Evolutionary conservation across 164 flowering plant genomes (phyloP).

Genomic region (Platanus orientalis): DNA sequence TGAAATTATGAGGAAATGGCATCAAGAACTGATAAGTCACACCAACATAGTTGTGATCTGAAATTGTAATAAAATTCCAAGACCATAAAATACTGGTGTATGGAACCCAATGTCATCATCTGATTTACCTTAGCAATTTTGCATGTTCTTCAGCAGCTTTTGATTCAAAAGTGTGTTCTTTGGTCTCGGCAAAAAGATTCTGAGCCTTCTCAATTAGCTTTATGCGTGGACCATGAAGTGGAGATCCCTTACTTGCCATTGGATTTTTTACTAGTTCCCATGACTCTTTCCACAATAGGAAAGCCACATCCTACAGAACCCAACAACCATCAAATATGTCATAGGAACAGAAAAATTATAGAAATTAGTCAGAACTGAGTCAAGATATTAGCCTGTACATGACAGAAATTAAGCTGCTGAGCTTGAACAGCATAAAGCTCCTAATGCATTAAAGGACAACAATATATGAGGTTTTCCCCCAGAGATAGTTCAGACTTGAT

Average conservation of each 20-base stretch:
- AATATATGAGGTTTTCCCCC: neutral
- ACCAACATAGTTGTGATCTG: too few relatives aligned
- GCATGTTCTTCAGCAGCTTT: slow-evolving; percentile 99
- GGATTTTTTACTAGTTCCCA: slow-evolving; percentile 88
- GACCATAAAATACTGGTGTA: neutral
- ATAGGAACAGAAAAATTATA: neutral
- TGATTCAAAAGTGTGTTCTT: slow-evolving; percentile 80
- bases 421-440: too few relatives aligned
- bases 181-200: slow-evolving; percentile 69
- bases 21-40: too few relatives aligned
- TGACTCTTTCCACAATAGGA: slow-evolving; percentile 88
- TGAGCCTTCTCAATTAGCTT: slow-evolving; percentile 87
- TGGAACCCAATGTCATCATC: neutral
- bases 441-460: neutral
- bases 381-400: neutral
- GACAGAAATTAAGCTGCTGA: neutral
- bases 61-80: too few relatives aligned
- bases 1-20: too few relatives aligned
- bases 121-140: slow-evolving; percentile 63
- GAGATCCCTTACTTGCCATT: slow-evolving; percentile 88
- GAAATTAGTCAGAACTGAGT: neutral
- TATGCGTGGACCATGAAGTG: slow-evolving; percentile 91
- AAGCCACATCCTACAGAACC: slow-evolving; percentile 76
- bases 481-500: too few relatives aligned
- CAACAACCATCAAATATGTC: slow-evolving; percentile 4